Evolutionary conservation across 495 filamentous ascomycete species (phyloP).

Genomic region (Xylaria curta): DNA sequence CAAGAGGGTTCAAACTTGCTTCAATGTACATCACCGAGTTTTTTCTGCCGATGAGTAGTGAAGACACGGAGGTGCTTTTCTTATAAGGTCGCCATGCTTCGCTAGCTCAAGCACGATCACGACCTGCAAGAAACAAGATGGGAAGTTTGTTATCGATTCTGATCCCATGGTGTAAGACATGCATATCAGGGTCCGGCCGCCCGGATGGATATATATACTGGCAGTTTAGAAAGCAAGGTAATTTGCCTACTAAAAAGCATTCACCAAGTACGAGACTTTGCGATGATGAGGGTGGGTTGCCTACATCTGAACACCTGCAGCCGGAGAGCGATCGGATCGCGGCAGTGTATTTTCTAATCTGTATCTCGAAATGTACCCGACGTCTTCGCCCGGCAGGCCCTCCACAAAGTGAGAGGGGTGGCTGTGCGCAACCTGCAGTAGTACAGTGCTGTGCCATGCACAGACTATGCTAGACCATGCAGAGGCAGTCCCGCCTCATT

Average conservation of each 20-base stretch:
- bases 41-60: slow-evolving; percentile 1
- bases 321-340: slow-evolving; percentile 16
- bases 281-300: slow-evolving; percentile 2
- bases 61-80: not conserved
- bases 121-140: not conserved
- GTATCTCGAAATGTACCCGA: not conserved
- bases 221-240: not conserved
- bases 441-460: slow-evolving; percentile 20
- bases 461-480: no score
- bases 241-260: not conserved
- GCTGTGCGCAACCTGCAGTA: slow-evolving; percentile 20
- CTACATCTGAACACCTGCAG: not conserved
- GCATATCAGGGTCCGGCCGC: not conserved
- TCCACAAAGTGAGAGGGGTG: not conserved
- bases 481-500: slow-evolving; percentile 33
- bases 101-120: not conserved
- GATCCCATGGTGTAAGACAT: not conserved
- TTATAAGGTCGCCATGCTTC: not conserved
- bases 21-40: not conserved
- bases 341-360: not conserved
- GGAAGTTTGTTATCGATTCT: no score
- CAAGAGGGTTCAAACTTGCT: slow-evolving; percentile 17
- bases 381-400: not conserved
- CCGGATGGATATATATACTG: not conserved
- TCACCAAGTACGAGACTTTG: not conserved